Conservation (phyloP, 805 yeast species). For the Starmerella geochares region DNA sequence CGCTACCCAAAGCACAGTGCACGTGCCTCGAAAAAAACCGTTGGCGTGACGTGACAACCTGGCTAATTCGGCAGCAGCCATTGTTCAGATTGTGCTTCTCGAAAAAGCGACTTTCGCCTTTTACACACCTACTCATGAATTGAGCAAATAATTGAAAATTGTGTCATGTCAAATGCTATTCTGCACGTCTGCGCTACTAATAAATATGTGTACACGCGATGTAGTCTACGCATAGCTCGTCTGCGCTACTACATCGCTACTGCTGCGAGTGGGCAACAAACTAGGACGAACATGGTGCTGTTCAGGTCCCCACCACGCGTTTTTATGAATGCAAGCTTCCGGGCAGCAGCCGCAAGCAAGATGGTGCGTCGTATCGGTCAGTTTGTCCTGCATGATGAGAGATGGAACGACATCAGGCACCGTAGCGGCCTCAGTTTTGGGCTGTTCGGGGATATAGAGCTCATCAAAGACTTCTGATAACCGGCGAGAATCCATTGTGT, state of each 20-base stretch:
- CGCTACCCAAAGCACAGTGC: no score
- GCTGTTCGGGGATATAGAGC: slow-evolving; percentile 41
- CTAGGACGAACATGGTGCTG: slow-evolving; percentile 25
- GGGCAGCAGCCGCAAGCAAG: slow-evolving; percentile 37
- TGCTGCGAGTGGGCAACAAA: slow-evolving; percentile 21
- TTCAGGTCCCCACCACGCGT: slow-evolving; percentile 34
- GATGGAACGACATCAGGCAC: slow-evolving; percentile 50
- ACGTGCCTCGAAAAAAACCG: no score
- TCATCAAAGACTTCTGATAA: slow-evolving; percentile 35
- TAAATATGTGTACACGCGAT: not conserved
- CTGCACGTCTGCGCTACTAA: not conserved
- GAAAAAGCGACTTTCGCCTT: no score
- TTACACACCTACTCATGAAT: no score
- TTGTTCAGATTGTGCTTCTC: no score
- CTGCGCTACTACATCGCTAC: slow-evolving; percentile 19
- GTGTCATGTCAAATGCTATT: not conserved
- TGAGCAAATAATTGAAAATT: no score
- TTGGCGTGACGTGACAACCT: no score
- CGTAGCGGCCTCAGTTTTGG: slow-evolving; percentile 20
- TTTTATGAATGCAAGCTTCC: slow-evolving; percentile 34
- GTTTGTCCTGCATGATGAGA: slow-evolving; percentile 46
- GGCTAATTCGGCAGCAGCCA: no score
- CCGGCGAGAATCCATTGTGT: slow-evolving; percentile 38
- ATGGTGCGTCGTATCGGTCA: slow-evolving; percentile 42
- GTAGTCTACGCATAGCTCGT: slow-evolving; percentile 12